Base-by-base conservation (phyloP, 306 rosid genomes). In the Betula pendula region DNA sequence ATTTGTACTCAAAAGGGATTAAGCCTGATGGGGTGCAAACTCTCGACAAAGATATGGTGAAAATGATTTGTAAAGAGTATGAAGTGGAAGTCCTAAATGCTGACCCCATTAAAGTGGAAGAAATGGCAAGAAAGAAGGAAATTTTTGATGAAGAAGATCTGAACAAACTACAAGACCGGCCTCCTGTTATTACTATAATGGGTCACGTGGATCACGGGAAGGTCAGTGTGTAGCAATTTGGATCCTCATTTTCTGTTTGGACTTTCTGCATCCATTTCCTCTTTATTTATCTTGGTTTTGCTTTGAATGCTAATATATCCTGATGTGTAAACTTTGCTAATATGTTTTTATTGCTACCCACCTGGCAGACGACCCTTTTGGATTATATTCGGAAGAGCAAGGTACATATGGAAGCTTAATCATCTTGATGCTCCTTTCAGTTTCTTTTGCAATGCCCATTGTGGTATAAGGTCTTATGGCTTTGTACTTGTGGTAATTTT, bases 181-280 rank as follows among this genome's bases (percentile, higher is more conserved):
- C 99, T 75, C 99, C 99, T 60, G 97, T 95, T 33, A 87, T 95
- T 47, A 95, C 99, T 63, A 95, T 95, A 71, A 95, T 95, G 99
- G 99, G 99, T 56, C 99, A 95, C 72, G 99, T 95, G 66, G 99
- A 92, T 89, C 99, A 95, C 45, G 99, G 99, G 87, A 95, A 95
- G 90, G 98, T 90, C 79, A 58, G 77, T 67, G 71, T 45, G 19
- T 70, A 58, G 73, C 79, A 42, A 33, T 60, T 42, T 65, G 43
- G 72, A 22, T 70, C 67, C 52, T 73, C 84, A 68, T 60, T 48
- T 56, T 69, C 24, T 48, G 6, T 71, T 62, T 70, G 56, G 42
- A 56, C 73, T 67, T 86, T 47, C 66, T 73, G 22, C 68, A 7
- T 75, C 48, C 8, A 63, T 55, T 29, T 65, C 55, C 50, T 29